Conservation (phyloP, 1,284 basidiomycete genomes). For the Trametes polyzona region DNA sequence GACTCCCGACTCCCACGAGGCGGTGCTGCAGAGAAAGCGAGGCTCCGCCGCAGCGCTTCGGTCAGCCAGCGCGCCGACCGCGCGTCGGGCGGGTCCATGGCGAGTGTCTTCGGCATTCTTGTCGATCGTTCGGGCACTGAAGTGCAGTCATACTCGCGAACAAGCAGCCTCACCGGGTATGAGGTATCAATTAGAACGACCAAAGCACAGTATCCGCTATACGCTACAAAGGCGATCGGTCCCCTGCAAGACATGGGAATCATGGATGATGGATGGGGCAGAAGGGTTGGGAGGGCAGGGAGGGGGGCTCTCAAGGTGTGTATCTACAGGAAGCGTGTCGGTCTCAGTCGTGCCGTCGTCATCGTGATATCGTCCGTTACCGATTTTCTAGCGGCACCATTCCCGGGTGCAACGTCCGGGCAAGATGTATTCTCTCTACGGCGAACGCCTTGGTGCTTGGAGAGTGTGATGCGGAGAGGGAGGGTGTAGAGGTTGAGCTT, state of each 20-base stretch:
- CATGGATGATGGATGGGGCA: not conserved
- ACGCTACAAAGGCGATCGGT: not conserved
- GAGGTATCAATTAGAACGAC: not conserved
- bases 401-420: not conserved
- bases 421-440: not conserved
- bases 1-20: not conserved
- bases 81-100: no score
- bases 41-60: not conserved
- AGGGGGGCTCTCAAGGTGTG: not conserved
- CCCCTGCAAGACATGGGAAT: not conserved
- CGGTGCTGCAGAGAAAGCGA: not conserved
- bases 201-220: not conserved
- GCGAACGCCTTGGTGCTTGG: not conserved
- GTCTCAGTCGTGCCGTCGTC: not conserved
- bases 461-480: not conserved
- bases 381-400: not conserved
- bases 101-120: no score
- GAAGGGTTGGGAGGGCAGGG: not conserved
- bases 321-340: slow-evolving; percentile 1
- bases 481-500: not conserved
- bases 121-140: no score
- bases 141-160: no score
- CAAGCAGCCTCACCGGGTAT: no score
- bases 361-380: slow-evolving; percentile 3
- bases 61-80: no score